phyloP scores from a whole-genome alignment of 78 protist species.

The Blattamonas nauphoetae region DNA sequence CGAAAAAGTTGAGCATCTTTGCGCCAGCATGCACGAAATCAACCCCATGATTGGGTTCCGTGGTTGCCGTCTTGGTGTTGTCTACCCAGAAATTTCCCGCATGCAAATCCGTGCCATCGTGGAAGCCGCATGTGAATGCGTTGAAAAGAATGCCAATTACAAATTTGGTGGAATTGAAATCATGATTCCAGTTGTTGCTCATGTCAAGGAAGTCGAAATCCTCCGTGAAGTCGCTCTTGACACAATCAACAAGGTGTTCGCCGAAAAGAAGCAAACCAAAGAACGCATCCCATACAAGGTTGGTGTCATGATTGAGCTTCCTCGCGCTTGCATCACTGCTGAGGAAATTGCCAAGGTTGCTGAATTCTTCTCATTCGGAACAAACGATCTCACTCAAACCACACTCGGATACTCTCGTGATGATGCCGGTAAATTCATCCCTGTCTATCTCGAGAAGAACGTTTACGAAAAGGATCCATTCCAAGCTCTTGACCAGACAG shows the following conservation, averaged over 20 bases:
- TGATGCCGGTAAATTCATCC: conserved; percentile 48
- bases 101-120: conserved; percentile 56
- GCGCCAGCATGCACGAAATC: conserved; percentile 35
- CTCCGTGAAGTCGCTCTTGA: conserved; percentile 1
- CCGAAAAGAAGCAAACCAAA: background rate
- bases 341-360: conserved; percentile 32
- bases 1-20: conserved; percentile 5
- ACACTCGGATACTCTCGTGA: conserved; percentile 68
- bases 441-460: conserved; percentile 29
- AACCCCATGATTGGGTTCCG: conserved; percentile 80
- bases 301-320: conserved; percentile 65
- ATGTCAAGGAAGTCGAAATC: conserved; percentile 36
- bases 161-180: conserved; percentile 23
- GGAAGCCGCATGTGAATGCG: conserved; percentile 34
- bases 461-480: conserved; percentile 51
- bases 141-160: conserved; percentile 14
- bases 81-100: conserved; percentile 57
- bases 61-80: conserved; percentile 63
- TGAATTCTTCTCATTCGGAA: conserved; percentile 64
- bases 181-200: conserved; percentile 43
- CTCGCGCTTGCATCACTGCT: conserved; percentile 49
- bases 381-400: conserved; percentile 73
- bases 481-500: conserved; percentile 52
- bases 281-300: conserved; percentile 10
- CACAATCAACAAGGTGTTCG: conserved; percentile 19